Percentiles rank a stretch among this genome's conserved stretches.
Conservation (phyloP, 768 basidiomycete genomes). For the Trametes elegans region DNA sequence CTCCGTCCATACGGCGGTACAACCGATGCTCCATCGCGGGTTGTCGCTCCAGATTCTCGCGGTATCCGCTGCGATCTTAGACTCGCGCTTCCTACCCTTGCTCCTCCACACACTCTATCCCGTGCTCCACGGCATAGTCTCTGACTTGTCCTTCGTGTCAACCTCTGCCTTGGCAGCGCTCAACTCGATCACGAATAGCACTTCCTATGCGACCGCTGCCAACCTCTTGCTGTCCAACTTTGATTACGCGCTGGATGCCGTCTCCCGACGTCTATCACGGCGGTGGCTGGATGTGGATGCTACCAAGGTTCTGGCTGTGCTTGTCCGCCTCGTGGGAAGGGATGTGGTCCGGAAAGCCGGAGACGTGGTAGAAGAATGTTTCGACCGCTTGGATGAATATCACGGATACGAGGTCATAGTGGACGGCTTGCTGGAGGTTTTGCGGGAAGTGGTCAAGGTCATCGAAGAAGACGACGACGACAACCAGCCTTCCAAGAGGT, state of each 20-base stretch:
- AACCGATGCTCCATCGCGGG: conserved; percentile 66
- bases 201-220: conserved; percentile 85
- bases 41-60: conserved; percentile 76
- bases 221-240: conserved; percentile 93
- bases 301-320: conserved; percentile 80
- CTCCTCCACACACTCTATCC: conserved; percentile 84
- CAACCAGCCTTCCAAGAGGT: conserved; percentile 20
- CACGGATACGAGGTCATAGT: conserved; percentile 90
- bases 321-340: conserved; percentile 83
- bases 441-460: conserved; percentile 80
- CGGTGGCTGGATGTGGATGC: conserved; percentile 86
- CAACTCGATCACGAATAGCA: conserved; percentile 62
- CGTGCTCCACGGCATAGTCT: conserved; percentile 81
- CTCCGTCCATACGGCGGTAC: conserved; percentile 34
- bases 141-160: conserved; percentile 63
- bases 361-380: conserved; percentile 96
- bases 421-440: conserved; percentile 83
- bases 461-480: conserved; percentile 60
- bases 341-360: conserved; percentile 87
- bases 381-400: conserved; percentile 93
- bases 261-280: conserved; percentile 78
- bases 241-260: conserved; percentile 91
- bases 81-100: conserved; percentile 65
- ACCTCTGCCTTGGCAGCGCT: conserved; percentile 77
- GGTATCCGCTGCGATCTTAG: conserved; percentile 66